phyloP scores from a whole-genome alignment of 345 rosid species.

The Brassica rapa region DNA sequence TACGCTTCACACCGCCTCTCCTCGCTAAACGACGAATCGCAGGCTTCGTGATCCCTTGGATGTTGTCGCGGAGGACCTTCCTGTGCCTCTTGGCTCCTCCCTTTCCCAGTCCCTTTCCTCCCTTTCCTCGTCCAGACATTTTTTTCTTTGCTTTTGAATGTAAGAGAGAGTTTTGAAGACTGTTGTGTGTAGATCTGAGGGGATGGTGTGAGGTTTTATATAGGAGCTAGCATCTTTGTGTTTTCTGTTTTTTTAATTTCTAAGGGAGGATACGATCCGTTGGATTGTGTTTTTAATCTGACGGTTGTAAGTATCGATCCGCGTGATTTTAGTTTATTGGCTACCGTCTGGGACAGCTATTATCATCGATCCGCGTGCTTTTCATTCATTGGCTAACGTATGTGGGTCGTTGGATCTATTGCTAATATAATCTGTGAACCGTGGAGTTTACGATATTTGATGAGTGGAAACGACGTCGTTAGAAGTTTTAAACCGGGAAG shows the following conservation, averaged over 20 bases:
- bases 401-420: conserved; percentile 13
- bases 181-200: background rate
- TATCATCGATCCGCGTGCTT: background rate
- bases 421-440: background rate
- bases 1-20: conserved; percentile 50
- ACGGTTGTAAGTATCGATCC: conserved; percentile 20
- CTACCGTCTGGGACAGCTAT: background rate
- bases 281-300: conserved; percentile 8
- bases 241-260: background rate
- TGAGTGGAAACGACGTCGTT: conserved; percentile 10
- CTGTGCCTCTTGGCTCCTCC: conserved; percentile 53
- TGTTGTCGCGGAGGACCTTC: conserved; percentile 47
- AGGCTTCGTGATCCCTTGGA: conserved; percentile 49
- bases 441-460: background rate
- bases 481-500: background rate
- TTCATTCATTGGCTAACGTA: background rate
- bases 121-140: conserved; percentile 51
- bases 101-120: conserved; percentile 51
- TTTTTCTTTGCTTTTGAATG: background rate
- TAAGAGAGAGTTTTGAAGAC: background rate
- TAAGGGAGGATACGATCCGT: background rate
- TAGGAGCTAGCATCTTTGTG: conserved; percentile 1
- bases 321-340: background rate
- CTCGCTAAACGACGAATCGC: conserved; percentile 47
- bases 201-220: background rate